Evolutionary conservation across 2,329 filamentous ascomycete species (phyloP), one percentile per base, ranked within the genome.

Genomic region (Corynespora cassiicola): DNA sequence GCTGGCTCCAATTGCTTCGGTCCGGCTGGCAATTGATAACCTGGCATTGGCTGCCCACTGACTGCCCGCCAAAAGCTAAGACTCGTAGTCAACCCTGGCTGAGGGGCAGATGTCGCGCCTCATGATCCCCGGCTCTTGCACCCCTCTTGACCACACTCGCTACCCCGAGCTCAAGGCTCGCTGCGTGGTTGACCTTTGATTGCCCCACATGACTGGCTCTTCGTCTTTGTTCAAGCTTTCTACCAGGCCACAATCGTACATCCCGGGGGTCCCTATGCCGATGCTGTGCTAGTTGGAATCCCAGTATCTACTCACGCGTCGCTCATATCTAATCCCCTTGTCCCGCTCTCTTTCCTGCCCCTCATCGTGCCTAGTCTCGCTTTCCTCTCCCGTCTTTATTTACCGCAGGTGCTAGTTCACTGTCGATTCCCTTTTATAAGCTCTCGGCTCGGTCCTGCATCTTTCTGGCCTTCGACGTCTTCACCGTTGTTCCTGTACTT

Each of bases 11-110:
- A 37, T 42, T 42, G 40, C 30, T 16, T 35, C 16, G 27, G 37
- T 15, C 35, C 36, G 31, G 24, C 42, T 32, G 31, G 14, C 36
- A 45, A 45, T 32, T 21, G 12, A 19, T 6, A 11, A 10, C 15
- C 28, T 31, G n/a, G 19, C 31, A 8, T 22, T 29, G 25, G 33
- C 26, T 24, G 37, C 25, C 44, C 39, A 65, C 65, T 65, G 60
- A 61, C 48, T 58, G 26, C 35, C 31, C 16, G 29, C 37, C 29
- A 41, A 42, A 23, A 19, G 18, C 40, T 45, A 35, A 23, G 29
- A 37, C 45, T 52, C 52, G 36, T 33, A 39, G 36, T 31, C 16
- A 31, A 22, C 14, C 31, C 14, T 36, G 8, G 36, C n/a, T 42
- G 42, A 50, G 47, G 46, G 38, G 45, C 45, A 40, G 16, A 39